These are phyloP conservation scores for Clitopilus passeckerianus DNA, from an alignment of 768 basidiomycete genomes.

Conservation along the genomic window DNA sequence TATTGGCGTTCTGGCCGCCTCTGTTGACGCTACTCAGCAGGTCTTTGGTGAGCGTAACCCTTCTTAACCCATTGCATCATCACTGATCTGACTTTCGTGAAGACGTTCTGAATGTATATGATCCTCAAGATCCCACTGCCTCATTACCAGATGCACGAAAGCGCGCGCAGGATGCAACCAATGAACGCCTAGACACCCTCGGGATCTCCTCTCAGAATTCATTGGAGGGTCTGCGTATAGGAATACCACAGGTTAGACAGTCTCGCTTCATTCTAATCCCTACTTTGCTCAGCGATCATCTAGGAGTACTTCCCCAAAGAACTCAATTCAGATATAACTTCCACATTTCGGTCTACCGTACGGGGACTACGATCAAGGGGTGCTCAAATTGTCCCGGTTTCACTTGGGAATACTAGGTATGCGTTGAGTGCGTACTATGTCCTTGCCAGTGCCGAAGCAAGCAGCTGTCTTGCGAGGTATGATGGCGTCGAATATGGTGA, in stretches of 20 bases:
- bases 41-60: conserved; percentile 56
- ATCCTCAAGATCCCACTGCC: conserved; percentile 73
- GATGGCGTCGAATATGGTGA: conserved; percentile 84
- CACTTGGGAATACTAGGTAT: conserved; percentile 60
- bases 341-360: conserved; percentile 42
- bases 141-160: conserved; percentile 34
- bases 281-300: not conserved
- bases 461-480: conserved; percentile 86
- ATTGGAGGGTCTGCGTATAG: conserved; percentile 59
- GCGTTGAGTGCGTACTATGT: conserved; percentile 95
- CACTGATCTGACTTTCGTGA: conserved; percentile 1
- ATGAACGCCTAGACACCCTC: conserved; percentile 8
- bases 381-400: conserved; percentile 66
- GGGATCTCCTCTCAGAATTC: conserved; percentile 1
- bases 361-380: conserved; percentile 40
- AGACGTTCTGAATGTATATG: conserved; percentile 53
- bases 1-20: conserved; percentile 73
- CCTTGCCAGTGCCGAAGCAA: conserved; percentile 91
- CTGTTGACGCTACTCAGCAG: conserved; percentile 39
- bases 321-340: conserved; percentile 40
- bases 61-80: not conserved
- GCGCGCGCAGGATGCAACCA: conserved; percentile 11
- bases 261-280: not conserved
- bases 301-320: conserved; percentile 81
- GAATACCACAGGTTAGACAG: conserved; percentile 61